A percentile compares a stretch with the other conserved stretches of the same genome.
phyloP scores from a whole-genome alignment of 83 land plant species.

The Picea mariana region DNA sequence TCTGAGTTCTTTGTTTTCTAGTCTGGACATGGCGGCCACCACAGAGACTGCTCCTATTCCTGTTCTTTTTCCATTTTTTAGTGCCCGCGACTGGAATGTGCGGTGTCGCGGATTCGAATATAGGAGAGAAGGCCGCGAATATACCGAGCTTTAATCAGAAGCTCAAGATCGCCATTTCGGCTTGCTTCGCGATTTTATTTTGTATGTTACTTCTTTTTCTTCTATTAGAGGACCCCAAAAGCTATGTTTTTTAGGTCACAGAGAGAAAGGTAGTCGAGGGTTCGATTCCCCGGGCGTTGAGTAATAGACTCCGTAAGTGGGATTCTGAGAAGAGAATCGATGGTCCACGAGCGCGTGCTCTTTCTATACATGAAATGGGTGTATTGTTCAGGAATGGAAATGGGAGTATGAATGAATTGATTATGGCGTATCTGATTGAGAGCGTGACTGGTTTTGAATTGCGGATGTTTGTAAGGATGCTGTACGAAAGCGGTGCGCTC shows the following conservation, averaged over 20 bases:
- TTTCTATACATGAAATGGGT: conserved; percentile 35
- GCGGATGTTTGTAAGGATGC: conserved; percentile 24
- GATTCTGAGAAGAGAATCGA: background rate
- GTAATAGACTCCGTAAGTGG: too few relatives aligned
- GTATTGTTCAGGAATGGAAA: conserved; percentile 23
- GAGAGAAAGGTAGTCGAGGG: background rate
- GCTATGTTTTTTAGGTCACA: background rate
- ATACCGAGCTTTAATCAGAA: too few relatives aligned
- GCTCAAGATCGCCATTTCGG: too few relatives aligned
- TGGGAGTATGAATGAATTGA: conserved; percentile 21
- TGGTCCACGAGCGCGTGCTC: background rate
- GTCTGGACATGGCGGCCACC: too few relatives aligned
- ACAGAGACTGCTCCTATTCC: too few relatives aligned
- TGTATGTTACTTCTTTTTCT: background rate
- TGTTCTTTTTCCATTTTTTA: too few relatives aligned
- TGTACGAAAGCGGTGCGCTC: conserved; percentile 31
- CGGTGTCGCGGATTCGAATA: too few relatives aligned
- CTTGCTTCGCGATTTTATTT: background rate
- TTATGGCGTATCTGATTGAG: conserved; percentile 28
- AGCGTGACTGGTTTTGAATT: conserved; percentile 4
- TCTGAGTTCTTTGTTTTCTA: too few relatives aligned
- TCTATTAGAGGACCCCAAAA: background rate
- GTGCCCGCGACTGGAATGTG: too few relatives aligned
- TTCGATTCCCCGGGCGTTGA: conserved; percentile 44
- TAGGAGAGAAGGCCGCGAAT: too few relatives aligned